Evolutionary conservation across 1,284 basidiomycete species (phyloP).

Genomic region (Fistulina hepatica): DNA sequence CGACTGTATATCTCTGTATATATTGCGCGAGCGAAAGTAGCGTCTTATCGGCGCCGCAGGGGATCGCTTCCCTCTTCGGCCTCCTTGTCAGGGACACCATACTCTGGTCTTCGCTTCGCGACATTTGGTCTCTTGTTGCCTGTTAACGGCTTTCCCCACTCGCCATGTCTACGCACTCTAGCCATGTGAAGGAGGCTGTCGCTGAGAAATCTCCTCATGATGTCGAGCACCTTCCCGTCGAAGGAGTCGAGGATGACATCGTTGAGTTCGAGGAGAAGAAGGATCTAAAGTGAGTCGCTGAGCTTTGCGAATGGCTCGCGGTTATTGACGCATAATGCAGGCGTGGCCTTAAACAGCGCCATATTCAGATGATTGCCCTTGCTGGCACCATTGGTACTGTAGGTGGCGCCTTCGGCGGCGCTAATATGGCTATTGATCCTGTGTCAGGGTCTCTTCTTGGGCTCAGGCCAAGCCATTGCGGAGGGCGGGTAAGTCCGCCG

Average conservation of each 20-base stretch:
- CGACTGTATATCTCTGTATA: no score
- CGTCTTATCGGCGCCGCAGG: no score
- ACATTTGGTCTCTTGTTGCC: no score
- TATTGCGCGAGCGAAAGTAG: no score
- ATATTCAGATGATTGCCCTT: constrained; percentile 17
- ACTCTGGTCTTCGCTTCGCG: no score
- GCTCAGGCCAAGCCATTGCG: constrained; percentile 32
- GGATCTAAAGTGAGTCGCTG: neutral
- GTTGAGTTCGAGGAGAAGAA: neutral
- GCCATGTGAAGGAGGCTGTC: no score
- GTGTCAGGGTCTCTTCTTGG: constrained; percentile 34
- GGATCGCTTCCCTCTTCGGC: no score
- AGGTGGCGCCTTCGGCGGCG: neutral
- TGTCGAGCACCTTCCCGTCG: neutral
- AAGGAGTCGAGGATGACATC: neutral
- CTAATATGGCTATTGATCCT: neutral
- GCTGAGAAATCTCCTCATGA: neutral
- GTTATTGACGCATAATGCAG: neutral
- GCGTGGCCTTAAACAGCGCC: constrained; percentile 13
- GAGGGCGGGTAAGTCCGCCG: no score
- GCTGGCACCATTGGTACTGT: constrained; percentile 11
- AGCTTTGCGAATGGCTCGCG: neutral
- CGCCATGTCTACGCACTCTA: no score
- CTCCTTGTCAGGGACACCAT: no score
- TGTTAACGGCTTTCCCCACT: no score